Base-by-base conservation (phyloP, 495 filamentous ascomycete species). In the Mycothermus thermophilus region DNA sequence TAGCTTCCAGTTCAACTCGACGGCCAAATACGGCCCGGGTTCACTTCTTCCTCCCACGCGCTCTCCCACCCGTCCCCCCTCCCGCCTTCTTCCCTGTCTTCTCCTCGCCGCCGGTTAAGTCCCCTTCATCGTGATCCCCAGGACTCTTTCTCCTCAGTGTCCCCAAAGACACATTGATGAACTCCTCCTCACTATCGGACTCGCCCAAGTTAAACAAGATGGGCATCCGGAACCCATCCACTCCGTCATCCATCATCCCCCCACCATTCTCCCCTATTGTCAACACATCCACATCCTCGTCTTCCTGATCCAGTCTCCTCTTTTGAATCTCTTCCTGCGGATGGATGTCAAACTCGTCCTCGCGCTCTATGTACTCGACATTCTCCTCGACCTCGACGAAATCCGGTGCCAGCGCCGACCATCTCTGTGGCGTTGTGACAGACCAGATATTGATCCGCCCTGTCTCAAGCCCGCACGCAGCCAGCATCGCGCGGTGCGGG, bases 361-460 rank as follows among this genome's bases (percentile, higher is more conserved):
- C 90, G 18, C 72, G 71, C 53, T 99, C 90, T 24, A 88, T 69
- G 50, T 96, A 96, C 58, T 94, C 86, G 8, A 93, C 83, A 40
- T 96, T 96, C 57, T 96, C 92, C 60, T 99, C 90, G 8, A 99
- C 83, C 56, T 99, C 90, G 22, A 72, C 83, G 52, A 99, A 99
- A 56, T 99, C 90, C 0, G 90, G 90, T 6, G 90, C 90, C 7
- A 99, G 72, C 0, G 90, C 88, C 19, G 85, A 93, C 90, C 90
- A 99, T 40, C 86, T 79, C 50, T 99, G 90, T 1, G 86, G 85
- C 12, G 79, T 83, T 18, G 83, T 76, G 32, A 92, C 86, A 13
- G 82, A 82, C 92, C 92, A 99, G 9, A 88, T 76, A 55, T 92
- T 90, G 19, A 96, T 77, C 37, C 79, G 72, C 1, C 90, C 90